phyloP scores from a whole-genome alignment of 768 basidiomycete species.

The Panaeolus cyanescens region DNA sequence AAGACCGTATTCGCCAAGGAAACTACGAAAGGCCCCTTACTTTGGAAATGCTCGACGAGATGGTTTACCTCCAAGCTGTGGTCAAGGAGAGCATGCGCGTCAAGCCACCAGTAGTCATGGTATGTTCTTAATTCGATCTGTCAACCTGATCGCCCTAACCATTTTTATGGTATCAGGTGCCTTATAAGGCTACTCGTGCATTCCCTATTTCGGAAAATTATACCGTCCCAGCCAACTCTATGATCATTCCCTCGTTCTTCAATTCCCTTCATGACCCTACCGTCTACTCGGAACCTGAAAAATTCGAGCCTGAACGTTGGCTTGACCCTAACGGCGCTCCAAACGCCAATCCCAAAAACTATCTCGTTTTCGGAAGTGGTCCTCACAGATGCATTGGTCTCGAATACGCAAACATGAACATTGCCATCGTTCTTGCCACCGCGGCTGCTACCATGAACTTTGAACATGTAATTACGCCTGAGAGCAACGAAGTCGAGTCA shows the following conservation, averaged over 20 bases:
- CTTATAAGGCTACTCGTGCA: conserved; percentile 85
- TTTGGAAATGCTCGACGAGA: conserved; percentile 87
- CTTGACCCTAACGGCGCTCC: conserved; percentile 79
- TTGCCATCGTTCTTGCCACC: conserved; percentile 81
- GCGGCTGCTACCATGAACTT: conserved; percentile 81
- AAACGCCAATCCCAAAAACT: conserved; percentile 88
- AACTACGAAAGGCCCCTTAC: conserved; percentile 78
- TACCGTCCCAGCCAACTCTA: conserved; percentile 87
- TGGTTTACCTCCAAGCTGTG: conserved; percentile 90
- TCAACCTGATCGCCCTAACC: conserved; percentile 16
- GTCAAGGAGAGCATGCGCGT: conserved; percentile 93
- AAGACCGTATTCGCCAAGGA: conserved; percentile 78
- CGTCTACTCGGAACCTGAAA: conserved; percentile 86
- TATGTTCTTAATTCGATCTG: conserved; percentile 29
- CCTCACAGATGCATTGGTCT: conserved; percentile 92
- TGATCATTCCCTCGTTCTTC: conserved; percentile 95
- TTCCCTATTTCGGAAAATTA: conserved; percentile 95
- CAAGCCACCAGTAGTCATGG: conserved; percentile 97
- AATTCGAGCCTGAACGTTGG: conserved; percentile 90
- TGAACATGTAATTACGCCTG: conserved; percentile 82
- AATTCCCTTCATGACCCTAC: conserved; percentile 89
- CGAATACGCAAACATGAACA: conserved; percentile 93
- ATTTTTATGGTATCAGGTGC: conserved; percentile 57
- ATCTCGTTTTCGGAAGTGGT: conserved; percentile 92
- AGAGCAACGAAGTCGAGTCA: conserved; percentile 81